Percentiles rank a stretch among this genome's conserved stretches.
phyloP scores from a whole-genome alignment of 2,329 filamentous ascomycete species.

The Colletotrichum noveboracense region DNA sequence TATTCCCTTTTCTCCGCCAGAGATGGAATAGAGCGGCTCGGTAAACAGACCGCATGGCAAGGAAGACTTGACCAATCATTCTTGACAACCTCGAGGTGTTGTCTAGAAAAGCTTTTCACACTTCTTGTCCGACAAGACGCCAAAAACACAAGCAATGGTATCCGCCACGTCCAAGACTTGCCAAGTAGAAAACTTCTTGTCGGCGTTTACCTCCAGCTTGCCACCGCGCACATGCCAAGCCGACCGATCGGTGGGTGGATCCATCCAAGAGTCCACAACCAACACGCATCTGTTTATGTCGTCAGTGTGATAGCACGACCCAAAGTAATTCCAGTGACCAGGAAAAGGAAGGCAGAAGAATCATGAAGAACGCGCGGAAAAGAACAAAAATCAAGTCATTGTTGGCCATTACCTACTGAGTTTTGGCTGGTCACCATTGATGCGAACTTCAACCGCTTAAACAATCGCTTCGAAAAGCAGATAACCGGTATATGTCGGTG shows the following conservation, averaged over 20 bases:
- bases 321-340: no score
- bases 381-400: neutral
- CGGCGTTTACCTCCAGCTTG: neutral
- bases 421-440: neutral
- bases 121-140: neutral
- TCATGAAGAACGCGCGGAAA: neutral
- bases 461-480: neutral
- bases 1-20: neutral
- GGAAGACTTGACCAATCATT: neutral
- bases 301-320: neutral
- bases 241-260: neutral
- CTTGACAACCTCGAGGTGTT: neutral
- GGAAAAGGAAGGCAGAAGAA: neutral
- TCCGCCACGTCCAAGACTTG: neutral
- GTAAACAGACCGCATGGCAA: neutral
- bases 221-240: neutral
- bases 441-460: neutral
- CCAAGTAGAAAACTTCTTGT: neutral
- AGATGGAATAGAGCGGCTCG: neutral
- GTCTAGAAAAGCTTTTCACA: neutral
- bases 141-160: neutral
- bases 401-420: accelerated
- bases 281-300: neutral
- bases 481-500: accelerated
- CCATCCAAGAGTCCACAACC: neutral